Evolutionary conservation across 805 yeast species (phyloP).

Genomic region (Yamadazyma ubonensis): DNA sequence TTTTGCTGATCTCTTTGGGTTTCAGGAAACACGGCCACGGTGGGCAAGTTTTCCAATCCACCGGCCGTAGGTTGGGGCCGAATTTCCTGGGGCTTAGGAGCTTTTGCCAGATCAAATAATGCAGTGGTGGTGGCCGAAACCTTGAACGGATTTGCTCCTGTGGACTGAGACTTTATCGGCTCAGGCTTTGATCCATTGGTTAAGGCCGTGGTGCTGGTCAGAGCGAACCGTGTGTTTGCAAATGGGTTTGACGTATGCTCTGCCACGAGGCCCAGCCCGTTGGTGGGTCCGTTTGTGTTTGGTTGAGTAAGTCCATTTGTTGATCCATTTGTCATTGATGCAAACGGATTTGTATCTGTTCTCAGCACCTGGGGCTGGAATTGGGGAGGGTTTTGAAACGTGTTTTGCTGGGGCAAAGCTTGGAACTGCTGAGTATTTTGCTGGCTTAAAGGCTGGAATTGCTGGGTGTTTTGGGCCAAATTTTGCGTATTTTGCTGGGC

Average conservation of each 20-base stretch:
- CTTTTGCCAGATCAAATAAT: slow-evolving; percentile 22
- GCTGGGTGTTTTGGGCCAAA: slow-evolving; percentile 20
- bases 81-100: slow-evolving; percentile 14
- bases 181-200: slow-evolving; percentile 12
- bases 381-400: slow-evolving; percentile 21
- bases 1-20: slow-evolving; percentile 48
- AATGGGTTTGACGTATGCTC: slow-evolving; percentile 45
- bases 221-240: slow-evolving; percentile 37
- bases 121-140: slow-evolving; percentile 35
- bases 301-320: slow-evolving; percentile 6
- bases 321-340: slow-evolving; percentile 17
- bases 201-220: slow-evolving; percentile 30
- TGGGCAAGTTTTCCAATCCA: slow-evolving; percentile 65
- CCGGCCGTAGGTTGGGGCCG: slow-evolving; percentile 66
- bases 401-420: slow-evolving; percentile 13
- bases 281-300: too few relatives aligned
- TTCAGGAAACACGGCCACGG: slow-evolving; percentile 68
- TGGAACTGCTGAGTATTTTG: slow-evolving; percentile 23
- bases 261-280: slow-evolving; percentile 8
- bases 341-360: slow-evolving; percentile 38
- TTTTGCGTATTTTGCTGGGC: slow-evolving; percentile 14
- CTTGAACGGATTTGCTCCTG: slow-evolving; percentile 65
- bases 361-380: slow-evolving; percentile 21
- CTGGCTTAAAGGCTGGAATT: slow-evolving; percentile 17
- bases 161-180: slow-evolving; percentile 31